Conservation (phyloP, 2,329 filamentous ascomycete species). For the Eutypa lata region DNA sequence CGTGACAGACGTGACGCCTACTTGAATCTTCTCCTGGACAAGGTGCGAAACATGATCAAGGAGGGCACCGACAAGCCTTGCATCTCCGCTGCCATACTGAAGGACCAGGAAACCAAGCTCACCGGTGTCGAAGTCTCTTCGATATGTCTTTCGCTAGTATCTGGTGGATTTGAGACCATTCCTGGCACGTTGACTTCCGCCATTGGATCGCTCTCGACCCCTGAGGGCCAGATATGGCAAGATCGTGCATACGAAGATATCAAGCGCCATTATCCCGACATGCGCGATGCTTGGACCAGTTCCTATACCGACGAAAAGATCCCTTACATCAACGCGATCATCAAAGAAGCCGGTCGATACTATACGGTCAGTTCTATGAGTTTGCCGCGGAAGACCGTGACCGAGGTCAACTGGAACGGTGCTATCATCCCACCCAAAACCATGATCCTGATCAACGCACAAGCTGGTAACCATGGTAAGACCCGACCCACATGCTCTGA, state of each 20-base stretch:
- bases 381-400: slow-evolving; percentile 47
- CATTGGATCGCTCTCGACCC: slow-evolving; percentile 46
- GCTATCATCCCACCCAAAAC: slow-evolving; percentile 49
- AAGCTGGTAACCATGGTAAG: slow-evolving; percentile 51
- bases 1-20: slow-evolving; percentile 47
- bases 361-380: slow-evolving; percentile 53
- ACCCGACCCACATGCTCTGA: too few relatives aligned
- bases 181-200: slow-evolving; percentile 50
- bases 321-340: slow-evolving; percentile 45
- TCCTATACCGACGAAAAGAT: slow-evolving; percentile 44
- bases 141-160: slow-evolving; percentile 50
- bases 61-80: slow-evolving; percentile 51
- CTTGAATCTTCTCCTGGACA: slow-evolving; percentile 44
- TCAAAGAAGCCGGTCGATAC: slow-evolving; percentile 50
- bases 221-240: slow-evolving; percentile 47
- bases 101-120: slow-evolving; percentile 51
- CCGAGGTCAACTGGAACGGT: slow-evolving; percentile 48
- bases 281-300: slow-evolving; percentile 43
- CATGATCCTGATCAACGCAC: slow-evolving; percentile 53
- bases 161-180: slow-evolving; percentile 53
- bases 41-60: slow-evolving; percentile 48
- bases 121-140: slow-evolving; percentile 50
- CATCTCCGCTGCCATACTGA: slow-evolving; percentile 51
- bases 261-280: slow-evolving; percentile 41
- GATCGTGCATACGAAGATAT: slow-evolving; percentile 52